A percentile compares a stretch with the other conserved stretches of the same genome.
These are phyloP conservation scores for Primulina huaijiensis DNA, from an alignment of 257 asterid genomes.

Conservation along the genomic window DNA sequence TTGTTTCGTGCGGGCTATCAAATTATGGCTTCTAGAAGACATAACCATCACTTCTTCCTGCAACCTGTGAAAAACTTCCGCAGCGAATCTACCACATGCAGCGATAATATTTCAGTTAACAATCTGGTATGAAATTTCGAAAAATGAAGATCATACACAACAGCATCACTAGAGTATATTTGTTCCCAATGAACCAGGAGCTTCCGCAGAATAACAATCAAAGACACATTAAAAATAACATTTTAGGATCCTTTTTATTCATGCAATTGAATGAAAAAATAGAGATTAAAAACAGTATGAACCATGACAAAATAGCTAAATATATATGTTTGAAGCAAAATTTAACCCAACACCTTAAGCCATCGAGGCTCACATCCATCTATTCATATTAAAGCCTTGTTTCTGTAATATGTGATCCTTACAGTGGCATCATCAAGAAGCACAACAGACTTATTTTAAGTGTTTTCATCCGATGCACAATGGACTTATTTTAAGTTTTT, in stretches of 20 bases:
- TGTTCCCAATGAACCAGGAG: not conserved
- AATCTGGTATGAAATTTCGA: constrained; percentile 7
- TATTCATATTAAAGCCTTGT: not conserved
- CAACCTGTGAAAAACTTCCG: constrained; percentile 89
- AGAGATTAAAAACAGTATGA: not conserved
- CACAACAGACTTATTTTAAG: no score
- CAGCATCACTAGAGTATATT: constrained; percentile 8
- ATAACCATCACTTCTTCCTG: constrained; percentile 82
- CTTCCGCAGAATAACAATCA: not conserved
- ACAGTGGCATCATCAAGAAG: not conserved
- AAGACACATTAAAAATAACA: no score
- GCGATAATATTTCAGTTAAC: constrained; percentile 10
- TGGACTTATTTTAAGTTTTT: no score
- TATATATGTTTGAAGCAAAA: not conserved
- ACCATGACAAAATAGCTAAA: not conserved
- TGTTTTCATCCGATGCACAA: no score
- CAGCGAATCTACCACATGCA: constrained; percentile 77
- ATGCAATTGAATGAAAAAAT: not conserved
- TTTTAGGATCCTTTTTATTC: no score
- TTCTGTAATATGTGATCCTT: not conserved
- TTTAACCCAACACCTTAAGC: not conserved
- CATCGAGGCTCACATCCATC: not conserved
- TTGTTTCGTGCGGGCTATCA: constrained; percentile 66
- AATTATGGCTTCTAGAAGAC: constrained; percentile 78
- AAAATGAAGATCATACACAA: constrained; percentile 17